Evolutionary conservation across 2,329 filamentous ascomycete genomes (phyloP), one percentile per base, ranked within the genome.

Genomic region (Thelonectria rubi): DNA sequence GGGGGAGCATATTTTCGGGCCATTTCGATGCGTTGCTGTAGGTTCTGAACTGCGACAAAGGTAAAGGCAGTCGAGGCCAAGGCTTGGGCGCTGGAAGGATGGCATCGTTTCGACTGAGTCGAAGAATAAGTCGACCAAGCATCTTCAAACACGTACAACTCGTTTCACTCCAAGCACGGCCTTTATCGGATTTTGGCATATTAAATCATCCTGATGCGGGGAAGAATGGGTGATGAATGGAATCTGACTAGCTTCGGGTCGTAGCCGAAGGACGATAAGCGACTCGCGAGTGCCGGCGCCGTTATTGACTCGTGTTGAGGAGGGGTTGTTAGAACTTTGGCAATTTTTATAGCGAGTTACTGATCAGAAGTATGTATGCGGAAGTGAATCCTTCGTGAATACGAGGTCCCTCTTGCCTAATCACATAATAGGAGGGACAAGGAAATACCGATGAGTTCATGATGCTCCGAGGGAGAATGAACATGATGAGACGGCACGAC

Each of bases 1-100:
- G 56, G 80, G 74, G 15, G 84, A 78, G 47, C 88, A 75, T 51
- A 80, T 75, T 47, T 83, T 76, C 69, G 20, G 21, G 47, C n/a
- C 32, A 20, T 14, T n/a, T 32, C 17, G 47, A 2, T 18, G 11
- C 5, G 14, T 26, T 37, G 37, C 37, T 42, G 17, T 42, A 42
- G 21, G 18, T 6, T 14, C 32, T 10, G 20, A 18, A 8, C 15
- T 24, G 17, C 32, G 26, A 24, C 30, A 40, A 10, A 11, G 4
- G 32, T 10, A 12, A 18, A n/a, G 43, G 12, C 14, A n/a, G 15
- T 40, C 26, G 37, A 18, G 32, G 17, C 43, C 43, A 40, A 3
- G 20, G 7, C 37, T 40, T 20, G 10, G 7, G 37, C 18, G 6
- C 21, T 42, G 18, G n/a, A 18, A 40, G 12, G 15, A 15, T 17